Evolutionary conservation across 31 red algal genomes (phyloP).

Genomic region (Porphyra umbilicalis): DNA sequence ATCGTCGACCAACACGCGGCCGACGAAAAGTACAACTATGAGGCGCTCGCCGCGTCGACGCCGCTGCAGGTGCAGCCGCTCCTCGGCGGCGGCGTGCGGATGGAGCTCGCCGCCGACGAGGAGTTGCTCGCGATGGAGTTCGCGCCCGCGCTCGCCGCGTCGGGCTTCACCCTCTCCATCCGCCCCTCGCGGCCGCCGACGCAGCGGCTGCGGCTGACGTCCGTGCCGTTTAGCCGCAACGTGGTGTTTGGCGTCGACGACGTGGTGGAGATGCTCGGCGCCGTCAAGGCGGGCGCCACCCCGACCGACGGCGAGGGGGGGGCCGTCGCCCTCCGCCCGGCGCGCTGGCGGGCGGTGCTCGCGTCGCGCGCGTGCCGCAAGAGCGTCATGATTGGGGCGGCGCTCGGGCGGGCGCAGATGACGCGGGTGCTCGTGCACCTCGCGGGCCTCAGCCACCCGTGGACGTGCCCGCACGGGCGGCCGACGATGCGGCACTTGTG

Average conservation of each 20-base stretch:
- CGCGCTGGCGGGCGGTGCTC: constrained; percentile 45
- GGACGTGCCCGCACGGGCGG: constrained; percentile 93
- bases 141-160: constrained; percentile 25
- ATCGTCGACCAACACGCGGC: constrained; percentile 96
- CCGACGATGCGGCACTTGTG: constrained; percentile 93
- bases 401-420: constrained; percentile 49
- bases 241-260: constrained; percentile 58
- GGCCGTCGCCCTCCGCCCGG: constrained; percentile 16
- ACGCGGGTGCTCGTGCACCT: constrained; percentile 36
- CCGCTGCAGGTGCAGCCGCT: constrained; percentile 35
- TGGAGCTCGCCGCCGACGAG: constrained; percentile 69
- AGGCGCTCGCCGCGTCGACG: constrained; percentile 30
- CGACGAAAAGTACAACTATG: constrained; percentile 92
- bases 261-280: constrained; percentile 53
- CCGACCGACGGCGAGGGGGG: background rate
- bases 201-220: constrained; percentile 23
- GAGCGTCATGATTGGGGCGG: constrained; percentile 85
- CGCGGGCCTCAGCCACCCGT: constrained; percentile 53
- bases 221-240: constrained; percentile 57
- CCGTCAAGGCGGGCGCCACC: constrained; percentile 25
- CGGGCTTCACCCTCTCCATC: constrained; percentile 50
- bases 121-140: constrained; percentile 50
- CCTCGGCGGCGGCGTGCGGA: constrained; percentile 18
- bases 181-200: constrained; percentile 23
- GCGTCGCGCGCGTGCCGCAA: constrained; percentile 82